phyloP scores from a whole-genome alignment of 805 yeast genomes.

The Sugiyamaella boreocaroliniensis region DNA sequence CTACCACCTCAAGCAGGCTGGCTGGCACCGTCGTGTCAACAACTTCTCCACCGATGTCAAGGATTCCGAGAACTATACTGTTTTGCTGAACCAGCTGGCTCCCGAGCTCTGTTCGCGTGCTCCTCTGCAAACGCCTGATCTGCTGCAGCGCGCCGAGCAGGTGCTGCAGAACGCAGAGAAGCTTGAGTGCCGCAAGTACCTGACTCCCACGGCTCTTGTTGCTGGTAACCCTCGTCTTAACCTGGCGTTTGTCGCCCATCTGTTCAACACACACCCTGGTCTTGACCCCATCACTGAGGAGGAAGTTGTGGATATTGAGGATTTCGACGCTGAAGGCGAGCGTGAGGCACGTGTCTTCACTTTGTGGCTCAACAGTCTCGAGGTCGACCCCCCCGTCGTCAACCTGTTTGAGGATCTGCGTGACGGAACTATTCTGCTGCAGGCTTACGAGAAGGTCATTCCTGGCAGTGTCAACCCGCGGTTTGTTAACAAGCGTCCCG shows the following conservation, averaged over 20 bases:
- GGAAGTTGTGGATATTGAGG: constrained; percentile 92
- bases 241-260: constrained; percentile 93
- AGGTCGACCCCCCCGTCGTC: constrained; percentile 91
- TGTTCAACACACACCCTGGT: constrained; percentile 95
- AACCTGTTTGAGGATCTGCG: constrained; percentile 88
- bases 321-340: constrained; percentile 98
- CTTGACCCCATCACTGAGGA: constrained; percentile 87
- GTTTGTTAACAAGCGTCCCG: constrained; percentile 79
- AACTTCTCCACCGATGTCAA: constrained; percentile 84
- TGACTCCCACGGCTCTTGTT: constrained; percentile 87
- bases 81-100: constrained; percentile 78
- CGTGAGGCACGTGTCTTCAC: constrained; percentile 99
- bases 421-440: constrained; percentile 82
- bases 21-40: constrained; percentile 75
- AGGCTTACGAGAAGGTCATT: constrained; percentile 92
- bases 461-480: constrained; percentile 82
- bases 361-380: constrained; percentile 92
- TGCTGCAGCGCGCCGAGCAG: constrained; percentile 79
- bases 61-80: constrained; percentile 94
- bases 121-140: constrained; percentile 74
- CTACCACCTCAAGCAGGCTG: constrained; percentile 89
- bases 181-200: constrained; percentile 85
- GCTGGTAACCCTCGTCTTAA: constrained; percentile 96
- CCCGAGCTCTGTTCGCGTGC: constrained; percentile 74
- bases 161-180: constrained; percentile 81